Conservation (phyloP, 768 basidiomycete genomes). For the Tricholoma hemisulphureum region DNA sequence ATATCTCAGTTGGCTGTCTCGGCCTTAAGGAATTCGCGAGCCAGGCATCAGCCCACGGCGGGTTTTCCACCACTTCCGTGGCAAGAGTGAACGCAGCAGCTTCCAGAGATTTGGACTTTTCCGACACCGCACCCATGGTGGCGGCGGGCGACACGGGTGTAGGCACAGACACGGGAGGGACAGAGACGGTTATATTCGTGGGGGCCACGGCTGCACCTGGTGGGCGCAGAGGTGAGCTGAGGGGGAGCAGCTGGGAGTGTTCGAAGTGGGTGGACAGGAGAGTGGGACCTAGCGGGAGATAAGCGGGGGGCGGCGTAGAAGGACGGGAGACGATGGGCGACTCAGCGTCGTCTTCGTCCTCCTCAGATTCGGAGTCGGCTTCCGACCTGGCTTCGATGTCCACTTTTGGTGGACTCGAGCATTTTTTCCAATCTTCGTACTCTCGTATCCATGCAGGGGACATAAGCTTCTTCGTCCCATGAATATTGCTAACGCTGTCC, state of each 20-base stretch:
- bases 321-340: conserved; percentile 48
- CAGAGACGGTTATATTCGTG: conserved; percentile 39
- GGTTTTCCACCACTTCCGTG: conserved; percentile 72
- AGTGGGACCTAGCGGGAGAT: conserved; percentile 68
- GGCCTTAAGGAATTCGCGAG: conserved; percentile 35
- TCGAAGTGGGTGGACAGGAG: conserved; percentile 69
- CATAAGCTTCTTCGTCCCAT: conserved; percentile 23
- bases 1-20: conserved; percentile 38
- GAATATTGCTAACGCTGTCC: conserved; percentile 5
- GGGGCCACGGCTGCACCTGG: conserved; percentile 53
- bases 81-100: conserved; percentile 62
- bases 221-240: conserved; percentile 59
- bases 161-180: conserved; percentile 50
- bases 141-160: conserved; percentile 86
- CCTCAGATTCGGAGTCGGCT: conserved; percentile 33
- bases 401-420: conserved; percentile 15
- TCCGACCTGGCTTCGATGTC: conserved; percentile 31
- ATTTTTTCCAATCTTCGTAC: conserved; percentile 47
- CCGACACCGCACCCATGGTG: conserved; percentile 57
- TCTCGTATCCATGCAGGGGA: conserved; percentile 46
- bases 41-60: conserved; percentile 68
- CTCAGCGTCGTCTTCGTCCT: conserved; percentile 36
- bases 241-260: conserved; percentile 59
- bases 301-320: conserved; percentile 67
- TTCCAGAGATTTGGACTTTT: conserved; percentile 67